Conservation (phyloP, 208 protist genomes). For the Trichomonas vaginalis region DNA sequence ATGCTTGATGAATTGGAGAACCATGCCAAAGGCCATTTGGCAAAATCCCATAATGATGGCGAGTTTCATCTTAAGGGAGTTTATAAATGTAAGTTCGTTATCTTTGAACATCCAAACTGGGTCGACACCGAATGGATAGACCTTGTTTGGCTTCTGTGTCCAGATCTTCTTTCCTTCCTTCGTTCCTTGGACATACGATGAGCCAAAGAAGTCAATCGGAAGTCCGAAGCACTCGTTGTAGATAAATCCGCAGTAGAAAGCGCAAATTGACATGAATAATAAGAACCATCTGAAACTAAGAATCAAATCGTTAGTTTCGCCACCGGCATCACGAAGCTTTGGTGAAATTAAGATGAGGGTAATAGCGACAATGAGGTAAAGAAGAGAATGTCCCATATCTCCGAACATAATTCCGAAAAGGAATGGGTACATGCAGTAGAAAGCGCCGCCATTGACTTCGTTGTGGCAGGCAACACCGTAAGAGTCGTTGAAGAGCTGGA, state of each 20-base stretch:
- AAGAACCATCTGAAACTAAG: conserved; percentile 64
- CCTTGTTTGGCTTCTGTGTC: not conserved
- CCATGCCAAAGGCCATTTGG: conserved; percentile 77
- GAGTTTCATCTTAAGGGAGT: conserved; percentile 97
- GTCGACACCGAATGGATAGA: conserved; percentile 50
- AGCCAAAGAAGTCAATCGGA: conserved; percentile 29
- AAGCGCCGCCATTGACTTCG: conserved; percentile 36
- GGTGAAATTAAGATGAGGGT: not conserved
- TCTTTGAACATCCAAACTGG: conserved; percentile 42
- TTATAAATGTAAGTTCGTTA: conserved; percentile 85
- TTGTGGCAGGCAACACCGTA: conserved; percentile 46
- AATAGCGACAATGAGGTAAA: conserved; percentile 13
- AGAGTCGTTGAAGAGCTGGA: conserved; percentile 84
- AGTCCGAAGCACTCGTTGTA: conserved; percentile 86
- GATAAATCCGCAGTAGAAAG: conserved; percentile 79
- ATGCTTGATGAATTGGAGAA: conserved; percentile 65
- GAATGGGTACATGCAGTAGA: conserved; percentile 44
- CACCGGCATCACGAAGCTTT: not conserved
- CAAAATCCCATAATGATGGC: conserved; percentile 65
- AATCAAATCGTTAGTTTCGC: not conserved
- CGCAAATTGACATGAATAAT: conserved; percentile 76
- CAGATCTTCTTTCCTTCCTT: not conserved
- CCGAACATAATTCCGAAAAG: conserved; percentile 98
- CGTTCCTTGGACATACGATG: not conserved
- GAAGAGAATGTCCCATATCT: conserved; percentile 83